Conservation (phyloP, 169 alveolate species). For the Hepatocystis sp. region DNA sequence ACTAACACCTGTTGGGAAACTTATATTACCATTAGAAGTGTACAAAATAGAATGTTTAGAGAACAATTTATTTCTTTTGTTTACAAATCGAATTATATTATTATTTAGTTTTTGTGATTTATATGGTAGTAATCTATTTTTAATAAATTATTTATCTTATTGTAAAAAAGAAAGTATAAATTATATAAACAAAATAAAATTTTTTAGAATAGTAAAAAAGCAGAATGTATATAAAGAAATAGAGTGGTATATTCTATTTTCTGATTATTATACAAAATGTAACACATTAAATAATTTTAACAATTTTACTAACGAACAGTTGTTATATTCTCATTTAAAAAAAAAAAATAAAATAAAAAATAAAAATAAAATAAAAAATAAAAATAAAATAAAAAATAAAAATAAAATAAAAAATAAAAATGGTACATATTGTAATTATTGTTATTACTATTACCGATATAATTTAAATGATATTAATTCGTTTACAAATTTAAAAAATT, state of each 20-base stretch:
- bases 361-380: background rate
- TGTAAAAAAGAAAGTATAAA: background rate
- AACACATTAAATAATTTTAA: background rate
- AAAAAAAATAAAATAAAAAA: background rate
- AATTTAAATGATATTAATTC: slow-evolving; percentile 5
- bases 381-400: background rate
- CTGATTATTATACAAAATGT: slow-evolving; percentile 2
- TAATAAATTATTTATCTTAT: slow-evolving; percentile 16
- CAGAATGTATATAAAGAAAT: slow-evolving; percentile 8
- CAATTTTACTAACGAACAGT: slow-evolving; percentile 1
- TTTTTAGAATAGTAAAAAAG: slow-evolving; percentile 11
- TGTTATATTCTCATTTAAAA: background rate
- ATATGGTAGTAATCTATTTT: slow-evolving; percentile 12
- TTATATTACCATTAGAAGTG: slow-evolving; percentile 20
- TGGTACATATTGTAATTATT: background rate
- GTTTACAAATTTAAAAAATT: slow-evolving; percentile 1
- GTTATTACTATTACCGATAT: no score
- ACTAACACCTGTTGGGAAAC: slow-evolving; percentile 46
- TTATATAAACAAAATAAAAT: slow-evolving; percentile 10
- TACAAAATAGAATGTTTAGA: slow-evolving; percentile 8
- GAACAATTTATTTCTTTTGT: slow-evolving; percentile 14
- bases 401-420: background rate
- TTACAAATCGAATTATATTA: slow-evolving; percentile 35
- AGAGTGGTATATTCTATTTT: background rate
- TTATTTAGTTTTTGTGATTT: slow-evolving; percentile 33